These are phyloP conservation scores for Tilletia indica DNA, from an alignment of 1,284 basidiomycete species.

Conservation along the genomic window DNA sequence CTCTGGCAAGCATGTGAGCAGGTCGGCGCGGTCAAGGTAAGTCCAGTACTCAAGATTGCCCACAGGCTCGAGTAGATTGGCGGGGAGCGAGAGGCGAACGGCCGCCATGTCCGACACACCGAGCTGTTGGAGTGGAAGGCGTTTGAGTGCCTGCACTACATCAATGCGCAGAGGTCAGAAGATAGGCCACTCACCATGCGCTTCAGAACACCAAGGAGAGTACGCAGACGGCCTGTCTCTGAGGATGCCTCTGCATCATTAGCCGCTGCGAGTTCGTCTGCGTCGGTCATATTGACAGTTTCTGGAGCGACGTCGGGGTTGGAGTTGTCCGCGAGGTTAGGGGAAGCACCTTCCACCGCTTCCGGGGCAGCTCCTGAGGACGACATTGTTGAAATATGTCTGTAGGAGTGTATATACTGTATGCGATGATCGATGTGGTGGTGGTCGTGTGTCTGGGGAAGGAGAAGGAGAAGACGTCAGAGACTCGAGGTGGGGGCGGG, in stretches of 20 bases:
- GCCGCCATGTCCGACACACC: conserved; percentile 54
- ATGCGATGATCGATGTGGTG: too few species aligned
- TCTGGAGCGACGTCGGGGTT: conserved; percentile 32
- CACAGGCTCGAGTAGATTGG: conserved; percentile 51
- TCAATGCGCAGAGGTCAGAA: not conserved
- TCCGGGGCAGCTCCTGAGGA: too few species aligned
- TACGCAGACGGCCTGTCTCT: conserved; percentile 50
- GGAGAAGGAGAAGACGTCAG: too few species aligned
- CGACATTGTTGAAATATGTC: too few species aligned
- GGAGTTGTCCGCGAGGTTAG: not conserved
- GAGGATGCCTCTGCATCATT: conserved; percentile 39
- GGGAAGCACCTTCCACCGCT: too few species aligned
- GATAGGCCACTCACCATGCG: conserved; percentile 30
- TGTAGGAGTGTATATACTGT: too few species aligned
- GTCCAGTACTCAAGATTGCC: conserved; percentile 60
- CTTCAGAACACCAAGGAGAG: conserved; percentile 49
- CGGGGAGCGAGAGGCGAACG: conserved; percentile 51
- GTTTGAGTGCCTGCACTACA: too few species aligned
- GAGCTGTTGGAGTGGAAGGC: conserved; percentile 19
- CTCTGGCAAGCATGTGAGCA: conserved; percentile 82
- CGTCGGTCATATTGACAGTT: conserved; percentile 45
- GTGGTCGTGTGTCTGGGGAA: too few species aligned
- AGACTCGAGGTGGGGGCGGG: too few species aligned
- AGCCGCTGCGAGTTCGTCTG: conserved; percentile 45
- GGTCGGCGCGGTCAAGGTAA: conserved; percentile 87